A percentile compares a stretch with the other conserved stretches of the same genome.
phyloP scores from a whole-genome alignment of 2,329 filamentous ascomycete species.

The Colletotrichum sp. region DNA sequence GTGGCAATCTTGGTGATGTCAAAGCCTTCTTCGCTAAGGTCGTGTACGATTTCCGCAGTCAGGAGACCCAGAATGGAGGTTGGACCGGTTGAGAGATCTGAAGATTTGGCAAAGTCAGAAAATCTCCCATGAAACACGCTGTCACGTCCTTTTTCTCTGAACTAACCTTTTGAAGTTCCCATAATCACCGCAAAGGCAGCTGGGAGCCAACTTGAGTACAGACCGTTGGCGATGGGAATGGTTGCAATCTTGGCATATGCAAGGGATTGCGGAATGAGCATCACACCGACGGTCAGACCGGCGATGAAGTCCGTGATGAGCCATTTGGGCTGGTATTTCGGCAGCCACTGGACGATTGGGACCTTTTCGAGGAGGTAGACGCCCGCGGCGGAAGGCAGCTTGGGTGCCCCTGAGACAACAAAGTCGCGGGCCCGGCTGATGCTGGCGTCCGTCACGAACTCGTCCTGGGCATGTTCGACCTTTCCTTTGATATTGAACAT shows the following conservation, averaged over 20 bases:
- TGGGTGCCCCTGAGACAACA: conserved; percentile 30
- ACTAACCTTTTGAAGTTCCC: conserved; percentile 65
- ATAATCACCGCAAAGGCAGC: conserved; percentile 63
- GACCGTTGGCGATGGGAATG: conserved; percentile 64
- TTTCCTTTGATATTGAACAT: conserved; percentile 3
- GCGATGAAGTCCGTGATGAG: conserved; percentile 66
- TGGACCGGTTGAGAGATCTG: conserved; percentile 67
- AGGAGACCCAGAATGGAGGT: conserved; percentile 69
- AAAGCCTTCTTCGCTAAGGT: conserved; percentile 48
- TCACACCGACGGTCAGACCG: conserved; percentile 64
- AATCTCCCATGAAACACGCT: neutral
- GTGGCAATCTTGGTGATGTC: conserved; percentile 56
- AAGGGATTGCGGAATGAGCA: conserved; percentile 67
- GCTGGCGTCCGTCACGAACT: conserved; percentile 34
- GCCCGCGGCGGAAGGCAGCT: conserved; percentile 55
- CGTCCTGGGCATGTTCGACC: conserved; percentile 5
- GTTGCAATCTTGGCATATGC: conserved; percentile 68
- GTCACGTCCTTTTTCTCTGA: neutral
- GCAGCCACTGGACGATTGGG: conserved; percentile 68
- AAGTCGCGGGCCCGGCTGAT: conserved; percentile 36
- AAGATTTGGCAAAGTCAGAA: neutral
- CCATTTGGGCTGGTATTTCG: conserved; percentile 66
- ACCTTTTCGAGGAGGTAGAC: conserved; percentile 66
- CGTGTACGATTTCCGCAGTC: conserved; percentile 64
- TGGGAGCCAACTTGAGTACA: conserved; percentile 66